Evolutionary conservation across 768 basidiomycete genomes (phyloP), one percentile per base, ranked within the genome.

Genomic region (Pholiota conissans): DNA sequence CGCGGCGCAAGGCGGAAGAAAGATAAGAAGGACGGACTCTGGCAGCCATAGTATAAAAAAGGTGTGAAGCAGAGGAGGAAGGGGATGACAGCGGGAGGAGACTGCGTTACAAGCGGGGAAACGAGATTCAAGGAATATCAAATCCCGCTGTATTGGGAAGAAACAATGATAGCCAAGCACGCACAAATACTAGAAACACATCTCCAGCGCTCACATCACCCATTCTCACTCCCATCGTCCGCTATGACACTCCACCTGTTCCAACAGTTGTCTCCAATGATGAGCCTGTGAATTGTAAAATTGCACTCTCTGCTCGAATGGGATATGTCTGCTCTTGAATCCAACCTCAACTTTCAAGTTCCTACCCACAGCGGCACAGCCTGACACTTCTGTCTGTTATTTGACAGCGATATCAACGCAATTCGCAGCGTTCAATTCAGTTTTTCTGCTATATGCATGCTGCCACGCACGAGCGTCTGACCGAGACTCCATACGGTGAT

Each of bases 41-140:
- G 52, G 74, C 67, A 57, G 75, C 72, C 76, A 77, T 79, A 55
- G 63, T 52, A 59, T 35, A 35, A 55, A 40, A 57, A 57, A 42
- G 60, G 53, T 53, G 47, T 53, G 56, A 51, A 59, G 50, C 51
- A 60, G 58, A 61, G 24, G 55, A 49, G 57, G 57, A 49, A 49
- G 46, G 49, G 37, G 58, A 57, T 59, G 62, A 65, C 62, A 61
- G 62, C 58, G 18, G 54, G 59, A 55, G 52, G 52, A 49, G 53
- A 58, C 51, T 54, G 56, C 46, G 48, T 35, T 35, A 49, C 59
- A 30, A 52, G 59, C 57, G 61, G 59, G 61, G 61, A 61, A 64
- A 57, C 49, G 57, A 54, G 49, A 58, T 55, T 52, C 35, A 29
- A 56, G 32, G 51, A 40, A 39, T 60, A 39, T 60, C 40, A 50